Evolutionary conservation across 2,329 filamentous ascomycete genomes (phyloP), one percentile per base, ranked within the genome.

Genomic region (Cordyceps tenuipes): DNA sequence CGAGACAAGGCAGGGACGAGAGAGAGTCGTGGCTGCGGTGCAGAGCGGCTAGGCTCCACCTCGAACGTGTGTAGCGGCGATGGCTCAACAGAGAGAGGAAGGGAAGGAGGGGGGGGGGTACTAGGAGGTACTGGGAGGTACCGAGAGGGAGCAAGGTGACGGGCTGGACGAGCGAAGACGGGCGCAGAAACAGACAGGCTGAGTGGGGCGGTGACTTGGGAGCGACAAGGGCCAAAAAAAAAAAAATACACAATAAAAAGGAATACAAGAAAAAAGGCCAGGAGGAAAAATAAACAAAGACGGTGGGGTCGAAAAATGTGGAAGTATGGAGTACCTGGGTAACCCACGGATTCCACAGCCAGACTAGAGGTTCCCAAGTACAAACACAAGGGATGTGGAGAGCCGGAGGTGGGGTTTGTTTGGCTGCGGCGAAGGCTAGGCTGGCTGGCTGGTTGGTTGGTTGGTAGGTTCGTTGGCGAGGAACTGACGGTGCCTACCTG

Each of bases 51-150:
- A 56, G 44, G 49, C 19, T 55, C 58, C 58, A 60, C 58, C 58
- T 51, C 43, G 51, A 60, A 60, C 51, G 58, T 60, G 58, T 60
- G 57, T 21, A 49, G 31, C 26, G 34, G 23, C 13, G 58, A 48
- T 43, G 44, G 39, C 31, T 19, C 5, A 13, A 21, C 10, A 54
- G 41, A 26, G 49, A 23, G 26, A 53, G 47, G 19, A 7, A 48
- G n/a, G 21, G 6, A 23, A 21, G 39, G 13, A 49, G 12, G 9
- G n/a, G 7, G 8, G 10, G 48, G 43, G n/a, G n/a, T n/a, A 31
- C 21, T 29, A 23, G 43, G 43, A 36, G 12, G 41, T 57, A 57
- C 29, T 9, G 3, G 8, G 5, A 60, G 34, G 58, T 60, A 60
- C 51, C 51, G 21, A 26, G 26, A 26, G 36, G 9, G 23, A 39